phyloP scores from a whole-genome alignment of 2,329 filamentous ascomycete genomes.

The Zelopaecilomyces penicillatus region DNA sequence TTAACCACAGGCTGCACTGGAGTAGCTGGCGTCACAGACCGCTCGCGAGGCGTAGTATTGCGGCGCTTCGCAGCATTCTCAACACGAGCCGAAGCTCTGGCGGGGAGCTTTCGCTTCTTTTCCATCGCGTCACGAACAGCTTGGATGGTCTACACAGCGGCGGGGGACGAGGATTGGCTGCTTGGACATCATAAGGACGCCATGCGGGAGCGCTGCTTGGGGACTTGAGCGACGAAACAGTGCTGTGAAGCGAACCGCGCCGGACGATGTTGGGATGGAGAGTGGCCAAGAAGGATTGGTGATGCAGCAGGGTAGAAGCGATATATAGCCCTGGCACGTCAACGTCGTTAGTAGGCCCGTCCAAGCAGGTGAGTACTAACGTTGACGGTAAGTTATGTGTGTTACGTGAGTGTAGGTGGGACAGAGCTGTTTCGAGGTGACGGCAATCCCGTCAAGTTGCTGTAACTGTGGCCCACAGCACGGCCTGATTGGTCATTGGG shows the following conservation, averaged over 20 bases:
- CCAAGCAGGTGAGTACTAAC: too few relatives aligned
- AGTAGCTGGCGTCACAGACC: conserved; percentile 38
- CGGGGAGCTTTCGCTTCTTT: conserved; percentile 56
- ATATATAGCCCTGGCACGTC: background rate
- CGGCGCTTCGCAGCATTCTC: conserved; percentile 54
- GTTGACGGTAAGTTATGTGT: too few relatives aligned
- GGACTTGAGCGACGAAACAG: conserved; percentile 4
- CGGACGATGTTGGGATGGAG: background rate
- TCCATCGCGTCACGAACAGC: conserved; percentile 39
- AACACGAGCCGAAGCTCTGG: conserved; percentile 51
- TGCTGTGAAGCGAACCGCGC: conserved; percentile 1
- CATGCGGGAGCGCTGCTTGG: conserved; percentile 15
- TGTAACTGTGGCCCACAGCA: too few relatives aligned
- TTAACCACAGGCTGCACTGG: conserved; percentile 27
- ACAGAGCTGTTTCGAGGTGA: too few relatives aligned
- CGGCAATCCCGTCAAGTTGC: too few relatives aligned
- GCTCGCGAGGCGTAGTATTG: conserved; percentile 46
- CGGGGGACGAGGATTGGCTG: conserved; percentile 8
- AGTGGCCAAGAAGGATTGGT: background rate
- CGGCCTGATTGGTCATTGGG: too few relatives aligned
- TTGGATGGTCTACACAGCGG: conserved; percentile 8
- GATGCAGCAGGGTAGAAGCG: conserved; percentile 1
- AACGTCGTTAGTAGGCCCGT: too few relatives aligned
- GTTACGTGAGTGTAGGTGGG: too few relatives aligned
- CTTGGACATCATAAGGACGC: conserved; percentile 23